Base-by-base conservation (phyloP, 2,329 filamentous ascomycete species). In the Aspergillus sp. region DNA sequence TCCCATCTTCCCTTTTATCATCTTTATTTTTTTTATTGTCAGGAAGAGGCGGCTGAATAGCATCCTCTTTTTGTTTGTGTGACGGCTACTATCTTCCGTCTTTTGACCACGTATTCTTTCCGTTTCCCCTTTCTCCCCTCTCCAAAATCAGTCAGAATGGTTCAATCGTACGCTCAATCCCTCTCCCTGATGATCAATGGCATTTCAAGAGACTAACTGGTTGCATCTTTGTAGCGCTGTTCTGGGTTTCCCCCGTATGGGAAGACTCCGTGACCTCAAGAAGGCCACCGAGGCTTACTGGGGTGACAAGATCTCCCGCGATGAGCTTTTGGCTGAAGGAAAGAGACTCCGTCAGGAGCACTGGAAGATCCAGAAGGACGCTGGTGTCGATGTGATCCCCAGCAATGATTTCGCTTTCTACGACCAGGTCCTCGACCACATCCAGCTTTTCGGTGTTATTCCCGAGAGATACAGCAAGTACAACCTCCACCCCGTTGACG, bases 341-440 rank as follows among this genome's bases (percentile, higher is more conserved):
- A 97, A 97, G 88, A 84, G 90, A 72, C 88, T 98, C 53, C 88
- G 93, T 79, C 81, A 90, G 60, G 90, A 86, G 67, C 93, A 98
- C 84, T 98, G 93, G 93, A 90, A 95, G 79, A 95, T 98, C 77
- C 93, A 98, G 81, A 91, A 98, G 82, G 84, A 94, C 75, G 93
- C 93, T 60, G 93, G 93, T 68, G 90, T 97, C 74, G 88, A 96
- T 69, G 80, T 93, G 77, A 96, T 98, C 70, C 93, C 93, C 72
- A 95, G 88, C 86, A 98, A 98, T 74, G 93, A 98, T 83, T 98
- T 98, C 70, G 90, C 93, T 61, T 90, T 90, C 77, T 98, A 98
- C 76, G 91, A 97, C 74, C 91, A 97, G 71, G 88, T 97, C 66
- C 85, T 97, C 56, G 86, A 90, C 77, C 91, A 97, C 80, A 97